Evolutionary conservation across 2,329 filamentous ascomycete genomes (phyloP).

Genomic region (Fusarium domesticum): DNA sequence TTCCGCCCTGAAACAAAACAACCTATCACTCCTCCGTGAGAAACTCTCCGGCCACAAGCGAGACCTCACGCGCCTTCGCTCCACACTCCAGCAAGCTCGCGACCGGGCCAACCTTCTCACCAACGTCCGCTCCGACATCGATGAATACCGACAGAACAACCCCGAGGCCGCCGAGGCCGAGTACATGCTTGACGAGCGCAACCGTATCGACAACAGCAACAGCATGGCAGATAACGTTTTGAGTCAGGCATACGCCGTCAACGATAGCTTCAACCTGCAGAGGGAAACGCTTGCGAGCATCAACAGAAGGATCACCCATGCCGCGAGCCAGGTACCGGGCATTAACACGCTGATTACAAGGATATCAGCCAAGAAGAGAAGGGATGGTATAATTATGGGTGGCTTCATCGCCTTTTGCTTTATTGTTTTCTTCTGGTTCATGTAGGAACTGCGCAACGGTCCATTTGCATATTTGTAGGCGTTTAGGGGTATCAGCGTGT

Average conservation of each 20-base stretch:
- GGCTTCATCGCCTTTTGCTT: slow-evolving; percentile 90
- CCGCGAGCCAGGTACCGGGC: slow-evolving; percentile 87
- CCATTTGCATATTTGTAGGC: slow-evolving; percentile 28
- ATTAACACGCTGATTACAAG: slow-evolving; percentile 88
- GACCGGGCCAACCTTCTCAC: slow-evolving; percentile 86
- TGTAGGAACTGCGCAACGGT: slow-evolving; percentile 39
- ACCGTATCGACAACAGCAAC: slow-evolving; percentile 83
- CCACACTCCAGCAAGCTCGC: slow-evolving; percentile 71
- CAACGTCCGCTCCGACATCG: slow-evolving; percentile 88
- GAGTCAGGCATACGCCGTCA: slow-evolving; percentile 93
- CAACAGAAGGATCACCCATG: slow-evolving; percentile 83
- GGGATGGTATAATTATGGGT: slow-evolving; percentile 92
- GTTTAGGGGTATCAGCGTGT: slow-evolving; percentile 39
- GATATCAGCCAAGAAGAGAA: slow-evolving; percentile 91
- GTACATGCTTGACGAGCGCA: slow-evolving; percentile 92
- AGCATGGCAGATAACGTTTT: slow-evolving; percentile 86
- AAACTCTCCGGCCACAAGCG: slow-evolving; percentile 82
- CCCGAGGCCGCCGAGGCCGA: slow-evolving; percentile 84
- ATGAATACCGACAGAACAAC: slow-evolving; percentile 79
- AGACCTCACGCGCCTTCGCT: slow-evolving; percentile 73
- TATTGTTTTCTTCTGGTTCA: slow-evolving; percentile 76
- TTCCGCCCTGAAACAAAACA: slow-evolving; percentile 95
- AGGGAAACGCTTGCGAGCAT: slow-evolving; percentile 84
- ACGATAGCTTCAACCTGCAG: slow-evolving; percentile 85
- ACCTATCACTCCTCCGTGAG: slow-evolving; percentile 86